Base-by-base conservation (phyloP, 2,329 filamentous ascomycete species). In the Catunica adiposa region DNA sequence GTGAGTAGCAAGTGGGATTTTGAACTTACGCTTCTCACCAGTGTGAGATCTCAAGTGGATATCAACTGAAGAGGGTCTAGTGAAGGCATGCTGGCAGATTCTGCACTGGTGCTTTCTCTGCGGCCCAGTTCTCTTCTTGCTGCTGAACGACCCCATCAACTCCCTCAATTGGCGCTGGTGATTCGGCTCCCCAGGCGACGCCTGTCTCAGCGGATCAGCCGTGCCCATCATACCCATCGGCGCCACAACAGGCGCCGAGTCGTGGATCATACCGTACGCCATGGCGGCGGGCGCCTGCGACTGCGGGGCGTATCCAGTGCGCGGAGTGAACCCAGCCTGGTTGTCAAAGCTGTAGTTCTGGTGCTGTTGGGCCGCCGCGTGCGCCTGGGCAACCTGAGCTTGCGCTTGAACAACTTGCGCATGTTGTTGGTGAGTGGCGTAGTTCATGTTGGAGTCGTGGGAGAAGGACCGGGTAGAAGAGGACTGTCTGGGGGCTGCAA, bases 51-150 rank as follows among this genome's bases (percentile, higher is more conserved):
- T 96, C 86, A 96, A 96, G 67, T 97, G 90, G 31, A 90, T 97
- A 67, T 96, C 90, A 40, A 97, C 70, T 14, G 90, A 96, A 66
- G 89, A 95, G 1, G 90, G 90, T 55, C 90, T 80, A 1, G 90
- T 96, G 68, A 97, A 97, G 46, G 90, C 82, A 77, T 97, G 96
- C 70, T 96, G 90, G 73, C 90, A 97, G 59, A 97, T 86, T 72
- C 95, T 96, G 79, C 90, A 97, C 75, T 96, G 96, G 73, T 97
- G 92, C 76, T 97, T 97, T 81, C 97, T 97, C 67, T 96, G 89
- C 8, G 90, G 92, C 71, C 88, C 95, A 17, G 87, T 89, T 0
- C 89, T 89, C 54, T 96, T 83, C 71, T 96, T 96, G 60, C 90
- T 96, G 70, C 87, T 96, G 72, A 97, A 97, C 64, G 94, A 89